Evolutionary conservation across 2,329 filamentous ascomycete species (phyloP), one percentile per base, ranked within the genome.

Genomic region (Cytospora mali): DNA sequence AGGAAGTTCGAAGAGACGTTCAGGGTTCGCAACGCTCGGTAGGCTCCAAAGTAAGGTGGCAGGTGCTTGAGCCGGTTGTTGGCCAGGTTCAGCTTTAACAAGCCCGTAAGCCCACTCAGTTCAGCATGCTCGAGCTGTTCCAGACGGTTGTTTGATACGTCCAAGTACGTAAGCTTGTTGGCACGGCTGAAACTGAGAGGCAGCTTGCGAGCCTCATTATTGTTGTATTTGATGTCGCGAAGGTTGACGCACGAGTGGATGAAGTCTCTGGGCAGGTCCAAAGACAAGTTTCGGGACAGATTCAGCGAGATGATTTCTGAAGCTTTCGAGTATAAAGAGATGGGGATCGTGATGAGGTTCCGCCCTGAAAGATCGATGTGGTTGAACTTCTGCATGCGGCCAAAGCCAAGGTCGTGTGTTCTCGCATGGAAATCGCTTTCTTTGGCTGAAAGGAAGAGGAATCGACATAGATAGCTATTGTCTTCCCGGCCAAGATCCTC

Each of bases 401-500:
- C 88, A 67, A 96, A 87, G 28, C 89, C 90, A 55, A 93, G 85
- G 70, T 98, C 94, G 67, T 93, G 89, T 27, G 91, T 81, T 64
- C 84, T 87, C 50, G 88, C 83, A 66, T 89, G 87, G 70, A 85
- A 93, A 55, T 93, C 92, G 73, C 88, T 93, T 74, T 97, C 90
- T 71, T 94, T 91, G 23, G 91, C 89, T 18, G 94, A 93, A 63
- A 97, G 81, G 75, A 99, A 99, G 64, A 95, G 92, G 77, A 99
- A 98, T 6, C 95, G 91, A 73, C 93, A 96, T 14, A 99, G 84
- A 70, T 98, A 99, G 73, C 93, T 96, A 75, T 98, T 97, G 79
- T 99, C 95, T 75, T 99, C 95, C 62, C 95, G 88, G 29, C 95
- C 95, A 58, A 99, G 86, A 66, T 98, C 95, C 73, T 97, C 94